phyloP scores from a whole-genome alignment of 2,329 filamentous ascomycete species.

The Stagonosporopsis chrysanthemi region DNA sequence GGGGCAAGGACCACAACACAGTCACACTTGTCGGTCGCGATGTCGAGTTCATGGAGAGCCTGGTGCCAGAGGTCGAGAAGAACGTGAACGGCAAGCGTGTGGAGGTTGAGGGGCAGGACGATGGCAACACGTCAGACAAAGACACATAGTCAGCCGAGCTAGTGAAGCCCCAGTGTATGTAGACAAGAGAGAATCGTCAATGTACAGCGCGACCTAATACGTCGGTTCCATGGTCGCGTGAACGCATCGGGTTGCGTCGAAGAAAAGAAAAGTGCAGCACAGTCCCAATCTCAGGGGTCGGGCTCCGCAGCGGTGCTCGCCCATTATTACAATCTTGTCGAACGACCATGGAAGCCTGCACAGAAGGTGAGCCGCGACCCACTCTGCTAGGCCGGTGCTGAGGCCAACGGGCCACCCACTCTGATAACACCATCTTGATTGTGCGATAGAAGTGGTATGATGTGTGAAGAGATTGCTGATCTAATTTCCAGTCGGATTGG shows the following conservation, averaged over 20 bases:
- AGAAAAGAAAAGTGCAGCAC: not conserved
- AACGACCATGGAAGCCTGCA: slow-evolving; percentile 30
- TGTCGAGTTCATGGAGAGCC: slow-evolving; percentile 75
- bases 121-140: slow-evolving; percentile 50
- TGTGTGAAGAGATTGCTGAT: slow-evolving; percentile 19
- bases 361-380: slow-evolving; percentile 29
- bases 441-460: slow-evolving; percentile 20
- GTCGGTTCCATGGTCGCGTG: slow-evolving; percentile 29
- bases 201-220: slow-evolving; percentile 23
- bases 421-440: slow-evolving; percentile 19
- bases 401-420: slow-evolving; percentile 9
- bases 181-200: slow-evolving; percentile 22
- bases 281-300: slow-evolving; percentile 17
- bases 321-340: too few relatives aligned
- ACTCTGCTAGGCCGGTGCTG: slow-evolving; percentile 13
- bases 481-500: slow-evolving; percentile 17
- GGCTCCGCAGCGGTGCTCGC: slow-evolving; percentile 25
- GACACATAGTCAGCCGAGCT: slow-evolving; percentile 41
- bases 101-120: slow-evolving; percentile 68
- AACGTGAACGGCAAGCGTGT: slow-evolving; percentile 78
- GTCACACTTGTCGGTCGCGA: slow-evolving; percentile 87
- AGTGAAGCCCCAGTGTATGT: slow-evolving; percentile 30
- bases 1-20: slow-evolving; percentile 86
- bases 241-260: slow-evolving; percentile 12
- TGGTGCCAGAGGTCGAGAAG: slow-evolving; percentile 78